A percentile compares a stretch with the other conserved stretches of the same genome.
phyloP scores from a whole-genome alignment of 257 asterid genomes.

The Nicotiana otophora region DNA sequence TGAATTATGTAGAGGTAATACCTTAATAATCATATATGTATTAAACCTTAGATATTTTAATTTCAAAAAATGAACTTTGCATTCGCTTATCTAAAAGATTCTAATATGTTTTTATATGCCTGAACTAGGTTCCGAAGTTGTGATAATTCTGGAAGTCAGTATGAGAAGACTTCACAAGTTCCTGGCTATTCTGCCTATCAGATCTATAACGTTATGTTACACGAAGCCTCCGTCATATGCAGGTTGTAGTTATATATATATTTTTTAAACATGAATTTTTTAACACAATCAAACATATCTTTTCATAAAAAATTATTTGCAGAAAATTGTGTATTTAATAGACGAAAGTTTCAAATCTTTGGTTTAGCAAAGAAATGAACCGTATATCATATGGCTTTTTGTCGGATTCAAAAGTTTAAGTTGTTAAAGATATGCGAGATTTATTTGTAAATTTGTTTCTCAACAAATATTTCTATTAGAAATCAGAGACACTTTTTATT shows the following conservation, averaged over 20 bases:
- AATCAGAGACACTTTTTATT: not conserved
- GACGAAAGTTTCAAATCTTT: not conserved
- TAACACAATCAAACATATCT: not conserved
- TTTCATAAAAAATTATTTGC: not conserved
- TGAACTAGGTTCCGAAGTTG: not conserved
- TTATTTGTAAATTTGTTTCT: not conserved
- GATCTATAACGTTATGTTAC: no score
- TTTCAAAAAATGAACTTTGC: not conserved
- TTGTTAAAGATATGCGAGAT: not conserved
- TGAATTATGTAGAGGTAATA: not conserved
- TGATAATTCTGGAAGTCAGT: not conserved
- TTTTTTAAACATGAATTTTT: not conserved
- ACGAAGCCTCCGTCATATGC: not conserved
- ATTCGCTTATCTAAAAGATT: not conserved
- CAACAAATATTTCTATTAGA: not conserved
- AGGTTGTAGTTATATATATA: not conserved
- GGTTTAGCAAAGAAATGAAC: not conserved
- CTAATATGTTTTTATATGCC: not conserved
- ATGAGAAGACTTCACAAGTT: not conserved
- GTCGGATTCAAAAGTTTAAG: not conserved
- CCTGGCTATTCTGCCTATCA: not conserved
- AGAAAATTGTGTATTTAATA: not conserved
- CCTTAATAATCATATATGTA: no score
- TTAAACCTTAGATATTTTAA: no score
- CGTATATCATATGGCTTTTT: not conserved